Percentiles rank a stretch among this genome's conserved stretches.
Evolutionary conservation across 495 filamentous ascomycete species (phyloP).

Genomic region (Rhizodiscina lignyota): DNA sequence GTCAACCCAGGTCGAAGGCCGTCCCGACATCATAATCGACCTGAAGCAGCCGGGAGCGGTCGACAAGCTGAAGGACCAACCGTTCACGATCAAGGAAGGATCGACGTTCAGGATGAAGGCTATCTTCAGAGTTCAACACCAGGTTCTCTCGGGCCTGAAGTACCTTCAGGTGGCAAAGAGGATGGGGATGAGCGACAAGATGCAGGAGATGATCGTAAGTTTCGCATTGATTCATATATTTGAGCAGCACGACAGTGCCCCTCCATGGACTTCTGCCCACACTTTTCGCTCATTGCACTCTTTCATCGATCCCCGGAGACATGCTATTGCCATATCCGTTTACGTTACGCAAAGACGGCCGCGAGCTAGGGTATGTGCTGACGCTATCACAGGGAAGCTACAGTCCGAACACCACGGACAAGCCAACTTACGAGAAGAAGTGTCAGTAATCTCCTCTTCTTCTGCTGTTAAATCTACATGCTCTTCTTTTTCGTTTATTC

Average conservation of each 20-base stretch:
- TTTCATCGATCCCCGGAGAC: too few relatives aligned
- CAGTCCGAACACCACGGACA: constrained; percentile 72
- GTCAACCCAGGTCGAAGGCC: constrained; percentile 37
- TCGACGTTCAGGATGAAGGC: constrained; percentile 83
- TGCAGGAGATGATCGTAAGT: constrained; percentile 90
- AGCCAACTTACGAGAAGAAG: constrained; percentile 70
- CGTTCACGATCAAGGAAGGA: constrained; percentile 95
- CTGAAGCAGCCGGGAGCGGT: constrained; percentile 47
- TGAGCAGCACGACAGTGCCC: too few relatives aligned
- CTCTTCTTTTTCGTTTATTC: too few relatives aligned
- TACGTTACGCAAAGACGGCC: too few relatives aligned
- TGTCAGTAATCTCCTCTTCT: constrained; percentile 63
- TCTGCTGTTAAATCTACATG: too few relatives aligned
- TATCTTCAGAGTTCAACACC: constrained; percentile 85
- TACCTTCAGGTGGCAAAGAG: constrained; percentile 88
- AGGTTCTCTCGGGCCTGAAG: constrained; percentile 85
- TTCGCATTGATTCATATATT: not conserved
- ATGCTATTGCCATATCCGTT: too few relatives aligned
- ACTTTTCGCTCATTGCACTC: too few relatives aligned
- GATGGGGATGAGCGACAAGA: constrained; percentile 70
- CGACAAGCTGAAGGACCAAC: constrained; percentile 58
- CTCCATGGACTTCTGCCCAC: too few relatives aligned
- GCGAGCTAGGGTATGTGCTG: constrained; percentile 1
- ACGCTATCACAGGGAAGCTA: constrained; percentile 50
- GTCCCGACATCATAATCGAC: constrained; percentile 71